phyloP scores from a whole-genome alignment of 345 rosid species.

The Noccaea caerulescens region DNA sequence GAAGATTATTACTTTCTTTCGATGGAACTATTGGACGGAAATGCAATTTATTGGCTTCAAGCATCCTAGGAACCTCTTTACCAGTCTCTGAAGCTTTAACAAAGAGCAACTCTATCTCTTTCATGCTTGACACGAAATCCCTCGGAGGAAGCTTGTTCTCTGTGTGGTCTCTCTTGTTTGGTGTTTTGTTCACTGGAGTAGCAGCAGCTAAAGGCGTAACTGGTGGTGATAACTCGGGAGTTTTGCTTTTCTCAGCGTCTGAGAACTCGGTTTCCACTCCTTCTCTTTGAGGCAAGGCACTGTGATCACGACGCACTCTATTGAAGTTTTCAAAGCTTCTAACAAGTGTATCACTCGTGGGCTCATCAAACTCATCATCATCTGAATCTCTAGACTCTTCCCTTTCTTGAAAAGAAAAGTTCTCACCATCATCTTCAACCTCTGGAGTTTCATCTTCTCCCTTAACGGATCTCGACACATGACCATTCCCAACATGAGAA shows the following conservation, averaged over 20 bases:
- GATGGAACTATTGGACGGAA: constrained; percentile 68
- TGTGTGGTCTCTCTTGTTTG: constrained; percentile 51
- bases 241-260: constrained; percentile 57
- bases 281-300: constrained; percentile 50
- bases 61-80: constrained; percentile 96
- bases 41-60: constrained; percentile 91
- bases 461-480: constrained; percentile 52
- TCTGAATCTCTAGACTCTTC: constrained; percentile 71
- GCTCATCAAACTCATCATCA: constrained; percentile 76
- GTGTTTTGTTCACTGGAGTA: constrained; percentile 50
- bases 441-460: constrained; percentile 69
- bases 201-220: constrained; percentile 50
- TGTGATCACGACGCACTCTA: constrained; percentile 53
- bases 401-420: constrained; percentile 57
- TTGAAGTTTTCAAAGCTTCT: constrained; percentile 76
- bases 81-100: constrained; percentile 90
- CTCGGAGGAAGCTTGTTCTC: constrained; percentile 66
- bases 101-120: constrained; percentile 78
- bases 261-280: constrained; percentile 59
- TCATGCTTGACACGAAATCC: constrained; percentile 84
- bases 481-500: constrained; percentile 54
- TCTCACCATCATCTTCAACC: constrained; percentile 68
- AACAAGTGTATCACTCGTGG: constrained; percentile 65
- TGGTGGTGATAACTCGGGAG: constrained; percentile 77
- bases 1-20: constrained; percentile 58